Conservation (phyloP, 768 basidiomycete species). For the Naganishia randhawae region DNA sequence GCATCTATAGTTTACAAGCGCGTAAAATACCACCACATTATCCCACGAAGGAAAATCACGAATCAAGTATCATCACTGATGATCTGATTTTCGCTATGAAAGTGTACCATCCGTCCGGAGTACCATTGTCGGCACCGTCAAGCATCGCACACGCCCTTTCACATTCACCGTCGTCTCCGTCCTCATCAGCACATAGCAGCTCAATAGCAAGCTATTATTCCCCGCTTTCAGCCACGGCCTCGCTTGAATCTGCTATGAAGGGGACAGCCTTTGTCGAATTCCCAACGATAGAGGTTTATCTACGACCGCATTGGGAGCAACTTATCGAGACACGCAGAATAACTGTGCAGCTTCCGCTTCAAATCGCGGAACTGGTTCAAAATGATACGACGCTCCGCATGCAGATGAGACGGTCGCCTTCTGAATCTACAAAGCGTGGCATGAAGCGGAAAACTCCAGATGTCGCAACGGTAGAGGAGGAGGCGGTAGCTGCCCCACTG, state of each 20-base stretch:
- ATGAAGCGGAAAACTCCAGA: background rate
- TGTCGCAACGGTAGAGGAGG: too few species aligned
- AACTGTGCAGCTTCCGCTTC: background rate
- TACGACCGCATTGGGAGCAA: slow-evolving; percentile 58
- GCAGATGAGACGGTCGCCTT: background rate
- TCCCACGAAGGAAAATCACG: background rate
- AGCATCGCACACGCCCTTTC: background rate
- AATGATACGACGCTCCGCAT: background rate
- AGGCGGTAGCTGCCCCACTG: background rate
- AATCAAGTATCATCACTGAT: background rate
- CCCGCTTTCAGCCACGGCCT: background rate
- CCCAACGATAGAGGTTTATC: slow-evolving; percentile 74
- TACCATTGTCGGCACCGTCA: slow-evolving; percentile 2
- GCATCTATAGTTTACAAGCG: background rate
- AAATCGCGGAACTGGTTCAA: background rate
- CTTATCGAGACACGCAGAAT: background rate
- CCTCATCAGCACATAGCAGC: background rate
- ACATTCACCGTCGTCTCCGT: background rate
- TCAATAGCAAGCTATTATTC: background rate
- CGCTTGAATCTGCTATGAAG: slow-evolving; percentile 56
- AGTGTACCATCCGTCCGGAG: slow-evolving; percentile 36
- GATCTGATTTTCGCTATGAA: slow-evolving; percentile 34
- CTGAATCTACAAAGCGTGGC: background rate
- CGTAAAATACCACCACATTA: slow-evolving; percentile 2
- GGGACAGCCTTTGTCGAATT: slow-evolving; percentile 74